phyloP scores from a whole-genome alignment of 805 yeast genomes.

The Schwanniomyces sp. region DNA sequence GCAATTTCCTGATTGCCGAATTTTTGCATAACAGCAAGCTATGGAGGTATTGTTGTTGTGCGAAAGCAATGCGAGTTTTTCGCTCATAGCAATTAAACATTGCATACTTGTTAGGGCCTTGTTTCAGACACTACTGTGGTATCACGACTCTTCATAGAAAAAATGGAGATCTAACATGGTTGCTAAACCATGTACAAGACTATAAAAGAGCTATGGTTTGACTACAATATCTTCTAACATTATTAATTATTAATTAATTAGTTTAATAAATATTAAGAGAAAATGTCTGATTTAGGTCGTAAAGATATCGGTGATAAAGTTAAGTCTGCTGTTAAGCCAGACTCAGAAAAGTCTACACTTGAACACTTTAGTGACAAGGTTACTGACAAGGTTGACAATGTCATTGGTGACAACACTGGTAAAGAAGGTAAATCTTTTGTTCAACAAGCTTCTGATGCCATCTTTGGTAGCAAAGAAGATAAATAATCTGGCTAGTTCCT shows the following conservation, averaged over 20 bases:
- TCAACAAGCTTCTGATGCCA: constrained; percentile 45
- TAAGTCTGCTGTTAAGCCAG: constrained; percentile 39
- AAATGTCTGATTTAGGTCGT: constrained; percentile 46
- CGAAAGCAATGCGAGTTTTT: too few relatives aligned
- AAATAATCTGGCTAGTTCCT: neutral
- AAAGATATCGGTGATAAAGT: constrained; percentile 41
- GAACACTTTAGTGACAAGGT: constrained; percentile 39
- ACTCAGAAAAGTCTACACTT: constrained; percentile 37
- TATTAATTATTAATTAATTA: neutral
- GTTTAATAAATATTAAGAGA: neutral
- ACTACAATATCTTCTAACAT: too few relatives aligned
- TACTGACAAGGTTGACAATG: constrained; percentile 35
- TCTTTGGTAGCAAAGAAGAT: constrained; percentile 39
- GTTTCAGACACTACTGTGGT: too few relatives aligned
- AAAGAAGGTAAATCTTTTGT: constrained; percentile 37
- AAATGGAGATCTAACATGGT: too few relatives aligned
- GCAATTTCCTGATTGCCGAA: neutral
- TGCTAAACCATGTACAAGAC: too few relatives aligned
- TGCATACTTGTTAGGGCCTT: too few relatives aligned
- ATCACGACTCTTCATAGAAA: too few relatives aligned
- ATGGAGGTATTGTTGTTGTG: too few relatives aligned
- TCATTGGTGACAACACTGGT: constrained; percentile 35
- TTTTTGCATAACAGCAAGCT: too few relatives aligned
- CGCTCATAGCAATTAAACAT: too few relatives aligned
- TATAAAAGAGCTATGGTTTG: too few relatives aligned